These are phyloP conservation scores for Pseudogymnoascus pannorum DNA, from an alignment of 2,329 filamentous ascomycete species.

Conservation along the genomic window DNA sequence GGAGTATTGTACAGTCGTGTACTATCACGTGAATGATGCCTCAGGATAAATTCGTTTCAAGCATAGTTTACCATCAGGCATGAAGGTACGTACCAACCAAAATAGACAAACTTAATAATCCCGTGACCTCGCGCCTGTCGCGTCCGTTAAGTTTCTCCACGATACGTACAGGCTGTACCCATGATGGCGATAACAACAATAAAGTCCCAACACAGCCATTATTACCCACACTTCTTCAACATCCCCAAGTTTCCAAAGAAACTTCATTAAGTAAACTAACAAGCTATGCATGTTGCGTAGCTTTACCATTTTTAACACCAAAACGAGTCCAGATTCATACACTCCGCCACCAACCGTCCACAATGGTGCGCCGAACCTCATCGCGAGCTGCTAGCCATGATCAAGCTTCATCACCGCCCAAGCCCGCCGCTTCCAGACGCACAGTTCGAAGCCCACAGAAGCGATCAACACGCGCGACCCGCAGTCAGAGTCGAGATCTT, in stretches of 20 bases:
- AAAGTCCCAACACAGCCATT: not conserved
- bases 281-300: not conserved
- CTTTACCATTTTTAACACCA: not conserved
- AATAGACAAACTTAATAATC: not conserved
- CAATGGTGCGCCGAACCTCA: slow-evolving; percentile 14
- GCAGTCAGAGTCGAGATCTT: slow-evolving; percentile 33
- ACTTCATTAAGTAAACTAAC: not conserved
- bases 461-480: slow-evolving; percentile 26
- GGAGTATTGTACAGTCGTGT: not conserved
- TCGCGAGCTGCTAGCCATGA: slow-evolving; percentile 19
- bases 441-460: slow-evolving; percentile 17
- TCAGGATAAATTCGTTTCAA: not conserved
- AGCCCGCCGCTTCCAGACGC: slow-evolving; percentile 9
- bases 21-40: not conserved
- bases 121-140: not conserved
- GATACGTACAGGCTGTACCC: too few relatives aligned
- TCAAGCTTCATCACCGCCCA: slow-evolving; percentile 24
- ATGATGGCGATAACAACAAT: slow-evolving; percentile 3
- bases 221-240: not conserved
- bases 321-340: not conserved
- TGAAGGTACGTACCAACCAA: not conserved
- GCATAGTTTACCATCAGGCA: not conserved
- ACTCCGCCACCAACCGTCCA: not conserved
- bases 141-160: not conserved
- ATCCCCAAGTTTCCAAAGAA: not conserved